Conservation (phyloP, 2,329 filamentous ascomycete genomes). For the Fulvia fulva region DNA sequence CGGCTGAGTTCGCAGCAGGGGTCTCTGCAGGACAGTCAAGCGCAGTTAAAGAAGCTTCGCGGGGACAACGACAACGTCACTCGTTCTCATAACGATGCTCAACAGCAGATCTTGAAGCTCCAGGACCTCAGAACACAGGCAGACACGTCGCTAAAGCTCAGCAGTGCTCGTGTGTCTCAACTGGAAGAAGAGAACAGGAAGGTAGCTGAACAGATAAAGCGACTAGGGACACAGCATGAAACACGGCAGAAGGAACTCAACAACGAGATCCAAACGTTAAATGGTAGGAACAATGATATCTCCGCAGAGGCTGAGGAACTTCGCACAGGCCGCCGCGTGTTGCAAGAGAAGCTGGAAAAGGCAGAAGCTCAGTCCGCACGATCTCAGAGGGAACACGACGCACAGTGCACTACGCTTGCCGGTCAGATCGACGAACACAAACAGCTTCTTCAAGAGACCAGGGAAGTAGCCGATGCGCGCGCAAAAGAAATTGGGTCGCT, state of each 20-base stretch:
- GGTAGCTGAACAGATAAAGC: slow-evolving; percentile 17
- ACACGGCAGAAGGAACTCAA: slow-evolving; percentile 8
- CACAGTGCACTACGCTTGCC: slow-evolving; percentile 8
- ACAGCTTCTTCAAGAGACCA: slow-evolving; percentile 8
- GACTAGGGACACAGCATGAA: slow-evolving; percentile 10
- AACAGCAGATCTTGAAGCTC: slow-evolving; percentile 7
- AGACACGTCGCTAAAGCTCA: slow-evolving; percentile 10
- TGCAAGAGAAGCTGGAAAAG: slow-evolving; percentile 18
- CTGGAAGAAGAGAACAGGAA: slow-evolving; percentile 22
- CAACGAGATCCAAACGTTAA: slow-evolving; percentile 19
- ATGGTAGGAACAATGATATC: slow-evolving; percentile 10
- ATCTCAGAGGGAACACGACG: slow-evolving; percentile 5
- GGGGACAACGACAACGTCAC: slow-evolving; percentile 10
- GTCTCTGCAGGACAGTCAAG: slow-evolving; percentile 13
- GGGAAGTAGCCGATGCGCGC: slow-evolving; percentile 9
- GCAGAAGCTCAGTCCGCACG: slow-evolving; percentile 13
- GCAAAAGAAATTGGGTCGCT: slow-evolving; percentile 9
- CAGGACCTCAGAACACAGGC: slow-evolving; percentile 16
- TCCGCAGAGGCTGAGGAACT: slow-evolving; percentile 13
- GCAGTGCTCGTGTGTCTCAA: slow-evolving; percentile 12
- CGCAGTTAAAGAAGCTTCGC: slow-evolving; percentile 12
- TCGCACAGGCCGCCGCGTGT: slow-evolving; percentile 4
- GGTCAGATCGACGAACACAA: slow-evolving; percentile 17
- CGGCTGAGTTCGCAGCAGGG: slow-evolving; percentile 15
- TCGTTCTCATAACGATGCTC: slow-evolving; percentile 9